Evolutionary conservation across 768 basidiomycete species (phyloP), one percentile per base, ranked within the genome.

Genomic region (Calocera cornea): DNA sequence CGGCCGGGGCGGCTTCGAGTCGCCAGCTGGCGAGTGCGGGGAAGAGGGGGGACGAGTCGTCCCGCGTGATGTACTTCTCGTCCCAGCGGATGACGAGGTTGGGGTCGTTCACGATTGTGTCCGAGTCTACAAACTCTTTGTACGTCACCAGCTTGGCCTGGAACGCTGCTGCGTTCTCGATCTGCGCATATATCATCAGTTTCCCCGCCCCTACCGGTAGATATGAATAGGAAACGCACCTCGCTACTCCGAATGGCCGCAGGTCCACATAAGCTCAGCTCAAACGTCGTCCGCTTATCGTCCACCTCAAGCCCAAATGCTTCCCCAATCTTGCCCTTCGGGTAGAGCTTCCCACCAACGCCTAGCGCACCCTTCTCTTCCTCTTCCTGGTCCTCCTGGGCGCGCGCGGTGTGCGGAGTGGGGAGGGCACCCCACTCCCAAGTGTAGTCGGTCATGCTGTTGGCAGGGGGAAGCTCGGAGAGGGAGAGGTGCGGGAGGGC

Each of bases 351-450:
- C 2, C 87, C 89, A 38, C 81, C 82, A 1, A 79, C 75, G 24
- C 83, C 84, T 72, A 81, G 85, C 0, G 66, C 60, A 33, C 65
- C 69, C 29, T 65, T 44, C 11, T 67, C 70, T 67, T 73, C 73
- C 31, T 72, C 73, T 19, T 75, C 71, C 24, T 24, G 64, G 41
- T 41, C 67, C 40, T 41, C 38, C 63, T 36, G 64, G 49, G 29
- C 41, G 64, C 33, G 82, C 71, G 85, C 76, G 0, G 88, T 88
- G 2, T 90, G 89, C 27, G 85, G 87, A 70, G 87, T 88, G 33
- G 92, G 94, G 72, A 95, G 90, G 22, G 83, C 86, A 31, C 92
- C 92, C 92, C 93, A 95, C 71, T 95, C 94, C 93, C 93, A 95
- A 5, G 89, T 89, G 72, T 93, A 93, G 73, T 90, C 88, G 22